phyloP scores from a whole-genome alignment of 2,329 filamentous ascomycete genomes.

The Phyllosticta paracitricarpa region DNA sequence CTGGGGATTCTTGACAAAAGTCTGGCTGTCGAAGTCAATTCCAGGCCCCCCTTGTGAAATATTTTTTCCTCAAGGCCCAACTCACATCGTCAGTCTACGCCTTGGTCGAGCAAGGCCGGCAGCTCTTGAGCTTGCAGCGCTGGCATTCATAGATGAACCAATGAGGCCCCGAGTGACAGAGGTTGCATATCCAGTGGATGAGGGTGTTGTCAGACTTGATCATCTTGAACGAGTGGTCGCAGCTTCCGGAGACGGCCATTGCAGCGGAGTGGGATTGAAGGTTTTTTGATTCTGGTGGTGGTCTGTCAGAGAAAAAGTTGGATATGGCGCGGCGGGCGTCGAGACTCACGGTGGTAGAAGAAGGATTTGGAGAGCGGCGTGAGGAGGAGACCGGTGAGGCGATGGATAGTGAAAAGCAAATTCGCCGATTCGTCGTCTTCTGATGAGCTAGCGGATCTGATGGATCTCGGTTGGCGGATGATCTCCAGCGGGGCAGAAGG shows the following conservation, averaged over 20 bases:
- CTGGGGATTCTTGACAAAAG: background rate
- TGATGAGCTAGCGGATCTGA: conserved; percentile 2
- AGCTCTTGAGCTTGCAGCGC: conserved; percentile 42
- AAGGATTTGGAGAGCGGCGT: background rate
- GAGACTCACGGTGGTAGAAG: background rate
- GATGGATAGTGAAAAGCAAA: background rate
- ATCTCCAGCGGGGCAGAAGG: conserved; percentile 7
- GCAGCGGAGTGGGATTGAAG: conserved; percentile 11
- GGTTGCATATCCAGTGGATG: conserved; percentile 43
- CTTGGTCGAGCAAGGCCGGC: conserved; percentile 37
- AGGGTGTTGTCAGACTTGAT: conserved; percentile 43
- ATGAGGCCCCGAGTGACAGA: conserved; percentile 41
- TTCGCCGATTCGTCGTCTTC: conserved; percentile 5
- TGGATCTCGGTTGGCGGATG: conserved; percentile 3
- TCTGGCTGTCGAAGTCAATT: conserved; percentile 6
- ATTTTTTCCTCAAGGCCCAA: background rate
- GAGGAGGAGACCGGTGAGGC: background rate
- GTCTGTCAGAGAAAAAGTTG: background rate
- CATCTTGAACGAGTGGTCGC: conserved; percentile 39
- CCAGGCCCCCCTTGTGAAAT: background rate
- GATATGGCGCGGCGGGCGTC: background rate
- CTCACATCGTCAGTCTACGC: conserved; percentile 19
- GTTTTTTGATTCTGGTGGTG: conserved; percentile 1
- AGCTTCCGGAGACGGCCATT: conserved; percentile 40
- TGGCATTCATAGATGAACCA: conserved; percentile 42